These are phyloP conservation scores for Nepenthes alata DNA, from an alignment of 179 eudicot species.

Conservation along the genomic window DNA sequence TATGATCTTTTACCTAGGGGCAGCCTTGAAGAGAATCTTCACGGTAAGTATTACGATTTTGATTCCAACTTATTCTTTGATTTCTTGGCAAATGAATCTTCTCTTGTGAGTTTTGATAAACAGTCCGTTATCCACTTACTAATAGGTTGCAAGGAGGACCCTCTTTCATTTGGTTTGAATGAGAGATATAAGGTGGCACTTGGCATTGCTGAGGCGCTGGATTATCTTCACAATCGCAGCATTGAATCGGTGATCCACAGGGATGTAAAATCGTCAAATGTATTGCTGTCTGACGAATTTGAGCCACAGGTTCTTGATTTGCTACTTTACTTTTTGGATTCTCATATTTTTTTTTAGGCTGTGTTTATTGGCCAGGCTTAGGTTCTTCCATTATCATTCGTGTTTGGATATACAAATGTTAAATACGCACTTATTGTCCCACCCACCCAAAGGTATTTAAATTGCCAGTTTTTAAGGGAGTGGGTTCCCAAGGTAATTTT, in stretches of 20 bases:
- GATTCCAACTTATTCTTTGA: not conserved
- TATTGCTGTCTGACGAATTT: conserved; percentile 45
- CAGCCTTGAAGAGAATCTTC: conserved; percentile 57
- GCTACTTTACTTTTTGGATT: not conserved
- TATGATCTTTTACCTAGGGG: conserved; percentile 58
- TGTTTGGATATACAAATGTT: no score
- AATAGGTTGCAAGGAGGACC: conserved; percentile 31
- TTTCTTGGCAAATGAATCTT: not conserved
- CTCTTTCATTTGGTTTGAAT: conserved; percentile 29
- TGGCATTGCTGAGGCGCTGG: conserved; percentile 55
- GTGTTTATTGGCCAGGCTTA: no score
- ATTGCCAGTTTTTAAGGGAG: no score
- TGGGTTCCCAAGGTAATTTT: no score
- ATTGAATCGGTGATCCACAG: conserved; percentile 44
- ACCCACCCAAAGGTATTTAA: no score
- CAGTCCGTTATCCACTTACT: not conserved
- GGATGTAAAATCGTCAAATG: conserved; percentile 63
- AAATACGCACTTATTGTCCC: no score
- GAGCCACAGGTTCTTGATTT: conserved; percentile 41
- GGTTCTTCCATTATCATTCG: no score
- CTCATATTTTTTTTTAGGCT: not conserved
- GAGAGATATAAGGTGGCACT: conserved; percentile 59
- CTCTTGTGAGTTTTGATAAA: not conserved
- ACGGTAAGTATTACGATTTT: conserved; percentile 19
- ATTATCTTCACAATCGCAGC: conserved; percentile 28